Conservation (phyloP, 139 green algal species). For the Ostreobium quekettii region DNA sequence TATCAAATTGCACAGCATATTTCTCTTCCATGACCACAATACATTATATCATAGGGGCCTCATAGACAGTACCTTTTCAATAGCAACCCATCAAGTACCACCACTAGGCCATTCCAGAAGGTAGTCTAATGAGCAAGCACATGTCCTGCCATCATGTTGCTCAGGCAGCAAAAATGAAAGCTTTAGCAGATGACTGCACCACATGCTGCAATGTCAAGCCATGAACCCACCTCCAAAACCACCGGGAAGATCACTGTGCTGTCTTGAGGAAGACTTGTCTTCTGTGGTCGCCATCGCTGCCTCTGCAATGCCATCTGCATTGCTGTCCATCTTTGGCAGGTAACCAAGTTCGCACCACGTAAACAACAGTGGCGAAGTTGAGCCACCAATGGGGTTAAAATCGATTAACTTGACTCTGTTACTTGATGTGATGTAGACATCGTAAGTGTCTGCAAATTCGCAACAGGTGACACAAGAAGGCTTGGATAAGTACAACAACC, state of each 20-base stretch:
- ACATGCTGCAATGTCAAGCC: neutral
- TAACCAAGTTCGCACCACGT: slow-evolving; percentile 60
- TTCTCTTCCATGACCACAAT: too few species aligned
- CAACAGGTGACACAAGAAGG: neutral
- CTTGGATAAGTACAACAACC: neutral
- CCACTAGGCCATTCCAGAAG: too few species aligned
- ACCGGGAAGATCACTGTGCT: neutral
- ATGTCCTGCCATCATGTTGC: neutral
- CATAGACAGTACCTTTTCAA: too few species aligned
- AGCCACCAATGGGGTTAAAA: slow-evolving; percentile 73
- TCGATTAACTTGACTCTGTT: slow-evolving; percentile 66
- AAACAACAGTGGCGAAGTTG: slow-evolving; percentile 83
- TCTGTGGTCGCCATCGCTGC: slow-evolving; percentile 6
- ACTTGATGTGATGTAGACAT: slow-evolving; percentile 72
- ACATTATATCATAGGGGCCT: too few species aligned
- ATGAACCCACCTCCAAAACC: neutral
- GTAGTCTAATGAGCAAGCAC: too few species aligned
- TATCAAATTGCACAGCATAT: too few species aligned
- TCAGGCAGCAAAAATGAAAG: neutral
- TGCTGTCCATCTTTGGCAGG: neutral
- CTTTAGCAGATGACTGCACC: neutral
- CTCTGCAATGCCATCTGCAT: neutral
- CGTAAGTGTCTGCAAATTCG: slow-evolving; percentile 33
- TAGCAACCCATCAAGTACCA: too few species aligned
- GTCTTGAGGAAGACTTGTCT: slow-evolving; percentile 28